Conservation (phyloP, 2,329 filamentous ascomycete species). For the Exophiala mesophila region DNA sequence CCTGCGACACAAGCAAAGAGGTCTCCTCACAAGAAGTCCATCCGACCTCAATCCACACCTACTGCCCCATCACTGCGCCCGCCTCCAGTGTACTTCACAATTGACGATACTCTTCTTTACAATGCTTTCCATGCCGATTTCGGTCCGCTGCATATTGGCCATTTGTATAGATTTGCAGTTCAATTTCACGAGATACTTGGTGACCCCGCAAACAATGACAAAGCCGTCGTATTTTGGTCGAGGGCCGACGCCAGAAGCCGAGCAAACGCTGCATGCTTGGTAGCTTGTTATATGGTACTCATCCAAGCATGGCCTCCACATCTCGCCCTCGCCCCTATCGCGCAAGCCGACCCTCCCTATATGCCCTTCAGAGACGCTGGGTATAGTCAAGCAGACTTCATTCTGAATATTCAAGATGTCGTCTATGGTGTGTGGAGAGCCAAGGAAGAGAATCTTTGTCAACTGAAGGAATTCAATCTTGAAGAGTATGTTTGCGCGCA, state of each 20-base stretch:
- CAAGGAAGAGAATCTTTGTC: conserved; percentile 90
- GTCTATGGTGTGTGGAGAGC: conserved; percentile 99
- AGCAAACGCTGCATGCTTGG: conserved; percentile 84
- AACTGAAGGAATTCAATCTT: conserved; percentile 87
- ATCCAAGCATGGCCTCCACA: conserved; percentile 98
- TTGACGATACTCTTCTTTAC: conserved; percentile 88
- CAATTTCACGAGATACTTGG: conserved; percentile 93
- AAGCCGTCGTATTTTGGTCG: conserved; percentile 94
- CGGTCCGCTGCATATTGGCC: conserved; percentile 92
- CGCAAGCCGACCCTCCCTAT: conserved; percentile 91
- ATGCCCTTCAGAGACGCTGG: conserved; percentile 99
- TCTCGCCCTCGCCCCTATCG: conserved; percentile 87
- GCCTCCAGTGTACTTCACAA: conserved; percentile 88
- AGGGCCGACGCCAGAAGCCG: conserved; percentile 82
- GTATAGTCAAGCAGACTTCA: conserved; percentile 97
- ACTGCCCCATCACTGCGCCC: conserved; percentile 45
- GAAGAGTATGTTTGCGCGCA: conserved; percentile 60
- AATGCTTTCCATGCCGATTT: conserved; percentile 99
- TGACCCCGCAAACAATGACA: conserved; percentile 81
- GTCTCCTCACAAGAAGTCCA: conserved; percentile 72
- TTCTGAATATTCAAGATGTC: conserved; percentile 91
- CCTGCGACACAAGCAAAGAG: conserved; percentile 51
- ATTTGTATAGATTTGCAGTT: conserved; percentile 93
- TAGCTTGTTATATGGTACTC: conserved; percentile 97
- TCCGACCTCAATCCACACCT: conserved; percentile 58